Evolutionary conservation across 75 land plant genomes (phyloP).

Genomic region (Pinus tabuliformis): DNA sequence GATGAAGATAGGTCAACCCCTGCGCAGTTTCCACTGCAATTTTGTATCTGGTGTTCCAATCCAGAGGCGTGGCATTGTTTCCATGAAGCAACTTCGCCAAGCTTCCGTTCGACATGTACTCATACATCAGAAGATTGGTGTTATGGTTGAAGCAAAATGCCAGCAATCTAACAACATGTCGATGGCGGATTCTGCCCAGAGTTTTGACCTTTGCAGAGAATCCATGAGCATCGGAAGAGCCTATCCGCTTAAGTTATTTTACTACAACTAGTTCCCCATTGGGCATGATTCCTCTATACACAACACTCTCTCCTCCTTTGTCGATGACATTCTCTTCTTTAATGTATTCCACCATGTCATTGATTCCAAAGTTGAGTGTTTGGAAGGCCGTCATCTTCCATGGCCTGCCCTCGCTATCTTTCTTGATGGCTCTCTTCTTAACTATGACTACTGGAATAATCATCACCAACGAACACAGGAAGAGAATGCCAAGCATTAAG

Average conservation of each 20-base stretch:
- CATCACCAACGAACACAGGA: conserved; percentile 27
- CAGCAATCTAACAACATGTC: conserved; percentile 63
- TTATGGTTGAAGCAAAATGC: conserved; percentile 64
- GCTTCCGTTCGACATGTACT: conserved; percentile 74
- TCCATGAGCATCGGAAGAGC: conserved; percentile 45
- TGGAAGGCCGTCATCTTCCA: conserved; percentile 78
- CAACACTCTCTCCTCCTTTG: conserved; percentile 70
- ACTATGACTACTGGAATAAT: conserved; percentile 30
- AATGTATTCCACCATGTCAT: conserved; percentile 56
- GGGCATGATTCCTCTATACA: conserved; percentile 68
- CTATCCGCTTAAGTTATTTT: conserved; percentile 47
- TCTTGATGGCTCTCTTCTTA: too few relatives aligned
- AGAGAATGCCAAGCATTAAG: conserved; percentile 43
- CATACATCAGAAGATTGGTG: conserved; percentile 61
- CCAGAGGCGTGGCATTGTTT: conserved; percentile 44
- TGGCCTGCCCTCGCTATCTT: conserved; percentile 8
- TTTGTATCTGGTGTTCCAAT: conserved; percentile 61
- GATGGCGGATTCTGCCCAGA: conserved; percentile 68
- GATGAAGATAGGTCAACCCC: conserved; percentile 74
- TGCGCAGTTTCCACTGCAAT: conserved; percentile 65
- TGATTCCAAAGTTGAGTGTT: conserved; percentile 47
- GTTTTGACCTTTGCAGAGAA: conserved; percentile 67
- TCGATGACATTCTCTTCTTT: conserved; percentile 78
- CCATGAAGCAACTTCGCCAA: conserved; percentile 35
- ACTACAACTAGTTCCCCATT: conserved; percentile 73